Evolutionary conservation across 495 filamentous ascomycete species (phyloP).

Genomic region (Filosporella fistucella): DNA sequence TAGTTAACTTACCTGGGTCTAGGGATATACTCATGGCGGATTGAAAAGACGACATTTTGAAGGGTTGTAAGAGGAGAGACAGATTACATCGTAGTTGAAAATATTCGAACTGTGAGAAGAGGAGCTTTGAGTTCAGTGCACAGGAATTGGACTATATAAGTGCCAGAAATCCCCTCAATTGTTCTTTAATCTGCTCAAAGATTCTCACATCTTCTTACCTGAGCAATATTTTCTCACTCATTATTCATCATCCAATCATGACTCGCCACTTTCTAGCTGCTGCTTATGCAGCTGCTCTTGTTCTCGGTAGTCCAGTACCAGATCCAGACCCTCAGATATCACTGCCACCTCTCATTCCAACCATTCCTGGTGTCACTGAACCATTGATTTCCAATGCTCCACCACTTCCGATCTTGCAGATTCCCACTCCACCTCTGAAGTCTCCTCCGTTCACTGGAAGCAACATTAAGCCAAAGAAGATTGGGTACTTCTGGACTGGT

Average conservation of each 20-base stretch:
- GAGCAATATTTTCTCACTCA: conserved; percentile 15
- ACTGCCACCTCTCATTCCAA: conserved; percentile 55
- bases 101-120: no score
- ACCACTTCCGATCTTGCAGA: conserved; percentile 53
- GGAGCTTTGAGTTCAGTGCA: no score
- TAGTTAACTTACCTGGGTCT: no score
- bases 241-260: conserved; percentile 2
- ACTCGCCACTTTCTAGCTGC: background rate
- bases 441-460: conserved; percentile 49
- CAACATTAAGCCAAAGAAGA: conserved; percentile 59
- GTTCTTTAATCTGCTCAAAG: no score
- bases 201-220: no score
- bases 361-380: conserved; percentile 52
- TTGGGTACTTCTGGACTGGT: conserved; percentile 61
- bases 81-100: no score
- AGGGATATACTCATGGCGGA: no score
- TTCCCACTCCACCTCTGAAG: conserved; percentile 50
- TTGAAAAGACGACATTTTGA: no score
- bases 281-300: background rate
- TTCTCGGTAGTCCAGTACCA: conserved; percentile 5
- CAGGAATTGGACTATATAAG: no score
- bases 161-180: no score
- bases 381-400: conserved; percentile 42
- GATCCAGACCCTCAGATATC: conserved; percentile 12
- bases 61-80: no score